These are phyloP conservation scores for Jamesozyma hellenica DNA, from an alignment of 805 yeast genomes.

Conservation along the genomic window DNA sequence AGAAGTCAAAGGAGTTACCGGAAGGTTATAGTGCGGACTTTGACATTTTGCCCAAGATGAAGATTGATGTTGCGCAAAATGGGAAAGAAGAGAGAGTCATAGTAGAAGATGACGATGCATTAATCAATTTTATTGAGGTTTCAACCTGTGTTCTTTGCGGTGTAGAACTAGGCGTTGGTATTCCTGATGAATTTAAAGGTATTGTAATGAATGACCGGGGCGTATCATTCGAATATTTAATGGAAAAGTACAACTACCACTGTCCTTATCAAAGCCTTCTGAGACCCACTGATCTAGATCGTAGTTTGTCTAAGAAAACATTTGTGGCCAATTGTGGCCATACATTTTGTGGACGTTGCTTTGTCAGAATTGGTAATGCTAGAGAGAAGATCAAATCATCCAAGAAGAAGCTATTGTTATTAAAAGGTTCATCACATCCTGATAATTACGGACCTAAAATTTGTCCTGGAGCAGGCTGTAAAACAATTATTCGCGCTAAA, in stretches of 20 bases:
- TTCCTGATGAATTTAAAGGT: constrained; percentile 41
- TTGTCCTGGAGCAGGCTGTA: constrained; percentile 50
- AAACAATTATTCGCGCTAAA: constrained; percentile 33
- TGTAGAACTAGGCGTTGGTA: constrained; percentile 60
- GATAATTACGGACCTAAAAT: constrained; percentile 43
- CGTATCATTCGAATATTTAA: constrained; percentile 25
- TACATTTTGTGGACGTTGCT: constrained; percentile 78
- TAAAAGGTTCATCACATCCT: constrained; percentile 32
- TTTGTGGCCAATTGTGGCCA: constrained; percentile 69
- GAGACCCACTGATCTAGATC: constrained; percentile 44
- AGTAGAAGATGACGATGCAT: constrained; percentile 18
- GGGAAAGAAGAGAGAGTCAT: constrained; percentile 13
- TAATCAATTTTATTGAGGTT: constrained; percentile 28
- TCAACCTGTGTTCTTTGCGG: constrained; percentile 64
- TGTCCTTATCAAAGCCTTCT: constrained; percentile 60
- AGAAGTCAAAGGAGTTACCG: constrained; percentile 19
- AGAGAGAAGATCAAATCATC: constrained; percentile 15
- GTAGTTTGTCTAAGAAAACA: constrained; percentile 52
- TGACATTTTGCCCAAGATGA: constrained; percentile 16
- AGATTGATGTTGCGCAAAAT: constrained; percentile 11
- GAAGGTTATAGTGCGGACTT: constrained; percentile 26
- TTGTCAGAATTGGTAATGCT: constrained; percentile 47
- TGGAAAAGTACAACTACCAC: constrained; percentile 29
- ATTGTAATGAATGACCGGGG: constrained; percentile 14
- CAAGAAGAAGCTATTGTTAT: constrained; percentile 17